Evolutionary conservation across 139 green algal species (phyloP).

Genomic region (Volvox africanus): DNA sequence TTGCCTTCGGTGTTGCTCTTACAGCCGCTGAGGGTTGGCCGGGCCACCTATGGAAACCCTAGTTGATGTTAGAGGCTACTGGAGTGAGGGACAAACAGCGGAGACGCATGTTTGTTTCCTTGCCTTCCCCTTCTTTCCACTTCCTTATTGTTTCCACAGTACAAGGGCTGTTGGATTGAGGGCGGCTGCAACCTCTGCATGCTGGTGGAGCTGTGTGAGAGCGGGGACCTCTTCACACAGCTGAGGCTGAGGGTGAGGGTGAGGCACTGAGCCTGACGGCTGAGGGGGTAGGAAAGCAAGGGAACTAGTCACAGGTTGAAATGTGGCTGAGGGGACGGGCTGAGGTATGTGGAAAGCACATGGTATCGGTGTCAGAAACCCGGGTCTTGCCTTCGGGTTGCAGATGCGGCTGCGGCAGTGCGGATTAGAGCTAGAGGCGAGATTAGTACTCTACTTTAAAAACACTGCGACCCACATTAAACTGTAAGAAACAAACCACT

Average conservation of each 20-base stretch:
- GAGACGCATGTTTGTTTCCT: background rate
- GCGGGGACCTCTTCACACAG: constrained; percentile 54
- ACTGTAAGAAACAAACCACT: too few relatives aligned
- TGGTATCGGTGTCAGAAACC: background rate
- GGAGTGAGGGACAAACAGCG: too few relatives aligned
- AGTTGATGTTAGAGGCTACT: too few relatives aligned
- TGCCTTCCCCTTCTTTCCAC: background rate
- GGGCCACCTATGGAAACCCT: too few relatives aligned
- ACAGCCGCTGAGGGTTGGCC: background rate
- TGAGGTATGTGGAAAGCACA: background rate
- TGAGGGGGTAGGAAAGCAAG: background rate
- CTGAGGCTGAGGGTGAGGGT: constrained; percentile 26
- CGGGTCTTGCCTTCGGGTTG: background rate
- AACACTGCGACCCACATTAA: too few relatives aligned
- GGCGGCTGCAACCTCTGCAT: constrained; percentile 50
- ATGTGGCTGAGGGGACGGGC: background rate
- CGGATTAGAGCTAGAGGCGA: background rate
- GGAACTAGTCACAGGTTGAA: background rate
- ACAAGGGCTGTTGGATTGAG: constrained; percentile 49
- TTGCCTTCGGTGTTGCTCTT: background rate
- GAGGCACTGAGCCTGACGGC: background rate
- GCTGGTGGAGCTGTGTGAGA: constrained; percentile 56
- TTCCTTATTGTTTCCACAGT: background rate
- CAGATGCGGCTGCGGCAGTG: background rate
- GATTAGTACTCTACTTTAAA: too few relatives aligned